Evolutionary conservation across 257 asterid genomes (phyloP), one percentile per base, ranked within the genome.

Genomic region (Solanum appendiculatum): DNA sequence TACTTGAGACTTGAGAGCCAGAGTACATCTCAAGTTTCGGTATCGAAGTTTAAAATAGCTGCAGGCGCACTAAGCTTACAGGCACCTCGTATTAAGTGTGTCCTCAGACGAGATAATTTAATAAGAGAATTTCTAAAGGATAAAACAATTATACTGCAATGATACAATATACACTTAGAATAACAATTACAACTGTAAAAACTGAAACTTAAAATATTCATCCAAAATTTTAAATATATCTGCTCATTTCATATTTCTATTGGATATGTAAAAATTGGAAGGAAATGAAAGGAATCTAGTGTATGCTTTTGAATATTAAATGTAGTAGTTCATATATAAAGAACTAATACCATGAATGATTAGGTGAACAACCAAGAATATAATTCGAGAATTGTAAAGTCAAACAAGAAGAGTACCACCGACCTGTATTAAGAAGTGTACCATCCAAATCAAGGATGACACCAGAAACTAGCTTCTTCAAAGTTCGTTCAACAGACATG

Each of bases 381-480:
- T 31, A 44, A 84, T 56, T 13, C 2, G 63, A 81, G 29, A 44
- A 23, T 80, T 39, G 70, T 81, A 16, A 81, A 48, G 85, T 48
- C 85, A 78, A 16, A 37, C 31, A 37, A 27, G 78, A 70, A 42
- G 87, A 87, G 81, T 64, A 90, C 9, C 72, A 89, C 10, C 88
- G 77, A 95, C 98, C 98, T 89, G 98, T 96, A 88, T 95, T 95
- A 80, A 96, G 92, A 89, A 96, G 98, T 58, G 98, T 94, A 86
- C 98, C 99, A 87, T 96, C 99, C 93, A 96, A 93, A 93, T 95
- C 99, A 88, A 96, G 93, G 89, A 96, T 94, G 86, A 96, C 98
- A 78, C 96, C 89, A 31, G 95, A 88, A 44, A 91, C 94, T 11
- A 95, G 93, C 93, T 93, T 94, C 91, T 90, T 93, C 58, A 92